Percentiles rank a stretch among this genome's conserved stretches.
Evolutionary conservation across 1,139 yeast species (phyloP).

Genomic region (Ogataea hybrid): DNA sequence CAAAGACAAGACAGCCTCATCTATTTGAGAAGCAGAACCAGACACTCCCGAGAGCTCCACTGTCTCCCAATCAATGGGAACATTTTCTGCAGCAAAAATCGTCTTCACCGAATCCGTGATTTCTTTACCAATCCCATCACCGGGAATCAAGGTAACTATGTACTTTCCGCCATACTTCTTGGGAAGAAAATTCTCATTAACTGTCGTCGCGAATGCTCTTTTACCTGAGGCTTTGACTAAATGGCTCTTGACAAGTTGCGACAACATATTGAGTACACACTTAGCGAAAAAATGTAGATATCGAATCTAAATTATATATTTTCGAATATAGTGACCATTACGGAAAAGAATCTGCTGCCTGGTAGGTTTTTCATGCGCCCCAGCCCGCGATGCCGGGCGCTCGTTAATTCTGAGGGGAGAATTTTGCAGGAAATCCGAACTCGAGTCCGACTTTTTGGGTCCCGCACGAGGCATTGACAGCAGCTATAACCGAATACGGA

Average conservation of each 20-base stretch:
- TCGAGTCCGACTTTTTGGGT: slow-evolving; percentile 13
- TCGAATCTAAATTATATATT: background rate
- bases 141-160: slow-evolving; percentile 91
- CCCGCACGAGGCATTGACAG: background rate
- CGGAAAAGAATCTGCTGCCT: background rate
- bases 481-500: slow-evolving; percentile 14
- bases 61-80: slow-evolving; percentile 95
- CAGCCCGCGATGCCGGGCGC: background rate
- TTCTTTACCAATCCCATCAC: slow-evolving; percentile 98
- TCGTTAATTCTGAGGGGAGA: background rate
- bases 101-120: slow-evolving; percentile 91
- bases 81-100: slow-evolving; percentile 79
- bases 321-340: background rate
- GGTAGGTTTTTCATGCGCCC: background rate
- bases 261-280: slow-evolving; percentile 22
- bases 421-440: slow-evolving; percentile 9
- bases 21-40: slow-evolving; percentile 58
- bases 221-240: slow-evolving; percentile 13
- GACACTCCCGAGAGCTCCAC: slow-evolving; percentile 83
- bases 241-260: slow-evolving; percentile 23
- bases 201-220: slow-evolving; percentile 31
- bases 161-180: slow-evolving; percentile 94
- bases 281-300: background rate
- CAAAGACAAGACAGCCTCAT: slow-evolving; percentile 86
- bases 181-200: slow-evolving; percentile 46